These are phyloP conservation scores for Phenoliferia sp. DNA, from an alignment of 1,284 basidiomycete species.

Conservation along the genomic window DNA sequence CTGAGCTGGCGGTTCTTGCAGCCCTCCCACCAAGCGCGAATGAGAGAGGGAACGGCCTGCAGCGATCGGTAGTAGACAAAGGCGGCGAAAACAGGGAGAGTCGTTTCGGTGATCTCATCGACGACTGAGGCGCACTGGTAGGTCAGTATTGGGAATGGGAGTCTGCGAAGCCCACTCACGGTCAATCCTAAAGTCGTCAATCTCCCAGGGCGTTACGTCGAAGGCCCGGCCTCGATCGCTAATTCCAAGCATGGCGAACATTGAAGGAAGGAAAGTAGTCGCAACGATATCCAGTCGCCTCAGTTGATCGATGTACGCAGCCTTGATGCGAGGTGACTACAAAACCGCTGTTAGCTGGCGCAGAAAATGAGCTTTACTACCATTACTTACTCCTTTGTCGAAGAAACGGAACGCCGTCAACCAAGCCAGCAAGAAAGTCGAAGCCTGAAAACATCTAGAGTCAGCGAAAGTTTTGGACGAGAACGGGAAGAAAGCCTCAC, in stretches of 20 bases:
- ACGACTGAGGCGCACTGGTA: conserved; percentile 46
- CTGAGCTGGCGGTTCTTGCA: conserved; percentile 86
- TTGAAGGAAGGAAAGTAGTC: conserved; percentile 63
- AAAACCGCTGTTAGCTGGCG: neutral
- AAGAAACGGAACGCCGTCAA: conserved; percentile 86
- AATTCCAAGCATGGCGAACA: conserved; percentile 65
- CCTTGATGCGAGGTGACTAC: conserved; percentile 73
- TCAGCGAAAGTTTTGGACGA: neutral
- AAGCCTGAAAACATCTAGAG: conserved; percentile 10
- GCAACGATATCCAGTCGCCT: conserved; percentile 63
- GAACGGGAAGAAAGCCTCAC: neutral
- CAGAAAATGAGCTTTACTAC: neutral
- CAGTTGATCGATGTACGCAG: conserved; percentile 78
- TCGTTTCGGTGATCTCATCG: conserved; percentile 30
- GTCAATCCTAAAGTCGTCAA: conserved; percentile 80
- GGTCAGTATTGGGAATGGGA: conserved; percentile 50
- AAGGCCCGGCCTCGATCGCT: conserved; percentile 58
- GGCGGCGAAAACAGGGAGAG: conserved; percentile 68
- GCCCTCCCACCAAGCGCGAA: conserved; percentile 78
- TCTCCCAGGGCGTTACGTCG: conserved; percentile 72
- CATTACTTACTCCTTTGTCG: conserved; percentile 65
- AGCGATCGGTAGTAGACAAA: conserved; percentile 85
- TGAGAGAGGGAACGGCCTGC: conserved; percentile 70
- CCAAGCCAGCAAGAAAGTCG: conserved; percentile 71
- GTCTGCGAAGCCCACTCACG: conserved; percentile 51